phyloP scores from a whole-genome alignment of 208 protist genomes.

The Crithidia sp. region DNA sequence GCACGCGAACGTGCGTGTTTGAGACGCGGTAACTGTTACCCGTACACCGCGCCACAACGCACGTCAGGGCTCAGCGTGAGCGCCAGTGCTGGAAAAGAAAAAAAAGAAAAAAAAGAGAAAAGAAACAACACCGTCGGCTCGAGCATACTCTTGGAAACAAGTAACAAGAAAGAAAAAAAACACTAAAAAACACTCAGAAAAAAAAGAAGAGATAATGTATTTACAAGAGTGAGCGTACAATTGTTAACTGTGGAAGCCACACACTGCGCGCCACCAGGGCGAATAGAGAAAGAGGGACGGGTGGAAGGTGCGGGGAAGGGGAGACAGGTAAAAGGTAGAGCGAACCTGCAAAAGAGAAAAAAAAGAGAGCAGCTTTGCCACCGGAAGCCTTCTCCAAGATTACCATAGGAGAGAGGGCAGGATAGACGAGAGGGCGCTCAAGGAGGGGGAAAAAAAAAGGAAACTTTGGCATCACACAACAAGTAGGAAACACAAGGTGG shows the following conservation, averaged over 20 bases:
- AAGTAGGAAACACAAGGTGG: no score
- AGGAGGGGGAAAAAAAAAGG: not conserved
- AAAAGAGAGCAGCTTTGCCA: not conserved
- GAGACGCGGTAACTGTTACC: constrained; percentile 33
- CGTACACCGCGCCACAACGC: constrained; percentile 22
- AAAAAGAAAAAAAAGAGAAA: constrained; percentile 14
- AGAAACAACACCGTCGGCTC: not conserved
- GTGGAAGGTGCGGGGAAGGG: no score
- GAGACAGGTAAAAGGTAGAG: not conserved
- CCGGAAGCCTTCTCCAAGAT: no score
- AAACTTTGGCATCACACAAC: not conserved
- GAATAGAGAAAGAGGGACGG: no score
- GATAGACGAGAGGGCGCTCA: no score
- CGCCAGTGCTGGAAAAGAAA: constrained; percentile 3
- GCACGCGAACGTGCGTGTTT: not conserved
- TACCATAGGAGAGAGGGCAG: no score
- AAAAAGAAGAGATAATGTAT: constrained; percentile 14
- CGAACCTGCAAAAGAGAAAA: not conserved
- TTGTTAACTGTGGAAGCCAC: no score
- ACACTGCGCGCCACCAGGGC: no score
- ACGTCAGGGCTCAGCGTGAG: not conserved
- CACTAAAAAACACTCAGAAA: not conserved
- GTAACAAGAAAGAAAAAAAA: constrained; percentile 13
- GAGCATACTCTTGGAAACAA: no score
- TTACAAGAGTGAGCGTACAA: not conserved